Evolutionary conservation across 164 flowering plant genomes (phyloP).

Genomic region (Vitis riparia): DNA sequence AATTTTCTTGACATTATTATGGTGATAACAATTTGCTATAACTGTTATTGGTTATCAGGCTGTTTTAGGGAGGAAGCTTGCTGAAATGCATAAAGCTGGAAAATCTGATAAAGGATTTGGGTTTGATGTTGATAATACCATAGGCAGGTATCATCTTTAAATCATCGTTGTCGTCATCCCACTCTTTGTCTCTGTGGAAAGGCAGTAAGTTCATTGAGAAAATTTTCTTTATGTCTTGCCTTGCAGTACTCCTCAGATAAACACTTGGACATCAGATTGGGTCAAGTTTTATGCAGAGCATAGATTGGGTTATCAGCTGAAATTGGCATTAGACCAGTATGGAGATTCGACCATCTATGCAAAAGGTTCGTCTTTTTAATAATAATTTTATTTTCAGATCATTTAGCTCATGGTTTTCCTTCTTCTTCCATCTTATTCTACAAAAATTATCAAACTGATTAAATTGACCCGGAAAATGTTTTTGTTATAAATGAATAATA

Average conservation of each 20-base stretch:
- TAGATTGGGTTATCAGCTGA: conserved; percentile 87
- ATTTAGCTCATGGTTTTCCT: not conserved
- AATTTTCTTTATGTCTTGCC: not conserved
- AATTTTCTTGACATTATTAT: not conserved
- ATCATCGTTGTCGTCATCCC: not conserved
- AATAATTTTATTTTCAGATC: too few species aligned
- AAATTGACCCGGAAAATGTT: too few species aligned
- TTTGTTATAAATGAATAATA: too few species aligned
- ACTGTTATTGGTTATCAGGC: conserved; percentile 43
- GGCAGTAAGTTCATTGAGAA: not conserved
- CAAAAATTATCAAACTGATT: too few species aligned
- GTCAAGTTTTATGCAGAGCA: conserved; percentile 79
- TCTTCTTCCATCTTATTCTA: not conserved
- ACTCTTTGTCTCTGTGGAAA: not conserved
- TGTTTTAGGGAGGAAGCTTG: conserved; percentile 82
- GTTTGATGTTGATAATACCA: conserved; percentile 83
- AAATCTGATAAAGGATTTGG: conserved; percentile 85
- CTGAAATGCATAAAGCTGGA: conserved; percentile 94
- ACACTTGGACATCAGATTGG: conserved; percentile 92
- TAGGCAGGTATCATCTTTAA: conserved; percentile 71
- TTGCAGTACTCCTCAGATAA: conserved; percentile 90
- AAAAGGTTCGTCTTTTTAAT: conserved; percentile 50
- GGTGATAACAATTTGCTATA: not conserved
- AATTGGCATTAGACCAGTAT: conserved; percentile 68
- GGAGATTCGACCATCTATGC: conserved; percentile 79